Base-by-base conservation (phyloP, 768 basidiomycete species). In the Pluteus cervinus region DNA sequence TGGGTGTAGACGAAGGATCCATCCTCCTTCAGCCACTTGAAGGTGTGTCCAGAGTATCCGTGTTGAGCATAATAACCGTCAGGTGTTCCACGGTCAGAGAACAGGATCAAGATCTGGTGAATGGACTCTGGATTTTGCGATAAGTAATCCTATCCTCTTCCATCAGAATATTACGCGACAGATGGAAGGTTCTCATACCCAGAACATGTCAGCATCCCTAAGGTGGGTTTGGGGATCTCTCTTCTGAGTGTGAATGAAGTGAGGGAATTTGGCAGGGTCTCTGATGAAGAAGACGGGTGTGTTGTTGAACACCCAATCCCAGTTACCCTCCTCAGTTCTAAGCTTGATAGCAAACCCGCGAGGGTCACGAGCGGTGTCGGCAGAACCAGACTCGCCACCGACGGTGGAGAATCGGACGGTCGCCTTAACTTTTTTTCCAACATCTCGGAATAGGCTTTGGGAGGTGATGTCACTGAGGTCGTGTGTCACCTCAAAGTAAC, bases 21-120 rank as follows among this genome's bases (percentile, higher is more conserved):
- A 36, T 92, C 80, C 1, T 68, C 76, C 63, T 91, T 90, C 61
- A 86, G 70, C 61, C 91, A 79, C 59, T 92, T 87, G 72, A 72
- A 88, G 22, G 92, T 83, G 72, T 96, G 90, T 11, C 93, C 88
- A 34, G 86, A 87, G 70, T 92, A 96, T 2, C 91, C 93, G 62
- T 97, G 88, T 79, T 79, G 69, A 44, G 81, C 68, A 62, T 86
- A 80, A 66, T 67, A 92, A n/a, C 78, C 91, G 61, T 81, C 82
- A 43, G 94, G 93, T 39, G 90, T 96, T 32, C 89, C 84, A 52
- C 93, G 87, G 62, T 97, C 93, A n/a, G 86, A 86, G 68, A 96
- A 83, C 42, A 89, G 73, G 58, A 93, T 93, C 75, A 87, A 71
- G 51, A 88, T 67, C 63, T 90, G 87, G 59, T 90, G 86, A 41